Conservation (phyloP, 2,329 filamentous ascomycete genomes). For the Exophiala dermatitidis region DNA sequence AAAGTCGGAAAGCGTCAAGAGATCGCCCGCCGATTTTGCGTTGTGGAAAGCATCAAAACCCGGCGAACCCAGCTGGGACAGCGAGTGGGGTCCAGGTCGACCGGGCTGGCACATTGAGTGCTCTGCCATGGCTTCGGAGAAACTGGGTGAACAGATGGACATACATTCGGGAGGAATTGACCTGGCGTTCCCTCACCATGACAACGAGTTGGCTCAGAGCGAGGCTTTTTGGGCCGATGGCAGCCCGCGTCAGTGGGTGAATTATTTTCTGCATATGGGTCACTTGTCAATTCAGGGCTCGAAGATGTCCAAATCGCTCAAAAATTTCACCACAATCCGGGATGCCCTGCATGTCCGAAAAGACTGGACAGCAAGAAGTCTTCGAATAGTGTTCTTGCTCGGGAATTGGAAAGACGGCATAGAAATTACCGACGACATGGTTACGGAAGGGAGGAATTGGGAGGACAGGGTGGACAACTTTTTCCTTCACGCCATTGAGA, state of each 20-base stretch:
- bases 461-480: conserved; percentile 71
- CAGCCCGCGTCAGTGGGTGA: conserved; percentile 67
- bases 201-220: conserved; percentile 84
- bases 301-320: conserved; percentile 93
- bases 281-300: conserved; percentile 81
- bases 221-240: conserved; percentile 67
- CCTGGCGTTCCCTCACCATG: conserved; percentile 83
- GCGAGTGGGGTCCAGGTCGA: conserved; percentile 76
- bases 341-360: conserved; percentile 60
- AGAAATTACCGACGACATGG: conserved; percentile 79
- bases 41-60: conserved; percentile 90
- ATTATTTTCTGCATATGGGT: conserved; percentile 94
- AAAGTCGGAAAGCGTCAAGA: conserved; percentile 55
- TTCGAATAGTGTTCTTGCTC: conserved; percentile 81
- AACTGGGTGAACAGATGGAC: conserved; percentile 79
- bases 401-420: conserved; percentile 86
- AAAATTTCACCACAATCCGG: conserved; percentile 91
- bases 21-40: conserved; percentile 75
- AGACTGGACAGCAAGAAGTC: conserved; percentile 67
- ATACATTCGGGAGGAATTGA: conserved; percentile 92
- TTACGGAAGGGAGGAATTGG: conserved; percentile 67
- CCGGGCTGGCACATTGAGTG: conserved; percentile 98
- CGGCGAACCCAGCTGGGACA: conserved; percentile 85
- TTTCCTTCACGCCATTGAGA: conserved; percentile 37
- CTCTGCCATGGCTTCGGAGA: conserved; percentile 86